These are phyloP conservation scores for Phytophthora agathidicida DNA, from an alignment of 352 stramenopile genomes.

Conservation along the genomic window DNA sequence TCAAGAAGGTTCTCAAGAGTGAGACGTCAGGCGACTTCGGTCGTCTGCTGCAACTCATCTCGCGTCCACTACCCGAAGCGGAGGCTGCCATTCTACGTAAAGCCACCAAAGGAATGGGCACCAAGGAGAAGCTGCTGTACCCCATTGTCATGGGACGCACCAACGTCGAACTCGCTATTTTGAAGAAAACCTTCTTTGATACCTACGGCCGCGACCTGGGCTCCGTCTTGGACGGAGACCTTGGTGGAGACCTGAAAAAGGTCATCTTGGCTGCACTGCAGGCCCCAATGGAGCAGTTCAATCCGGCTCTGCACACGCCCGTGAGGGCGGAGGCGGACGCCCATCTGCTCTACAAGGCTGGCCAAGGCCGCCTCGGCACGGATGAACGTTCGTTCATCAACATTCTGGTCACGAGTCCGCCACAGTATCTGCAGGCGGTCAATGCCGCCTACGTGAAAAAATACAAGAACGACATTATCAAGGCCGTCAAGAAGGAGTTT, in stretches of 20 bases:
- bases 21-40: conserved; percentile 72
- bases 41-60: conserved; percentile 65
- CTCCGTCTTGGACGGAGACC: conserved; percentile 59
- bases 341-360: conserved; percentile 69
- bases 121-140: conserved; percentile 76
- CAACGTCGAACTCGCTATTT: conserved; percentile 73
- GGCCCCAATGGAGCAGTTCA: conserved; percentile 54
- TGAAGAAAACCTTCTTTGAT: conserved; percentile 84
- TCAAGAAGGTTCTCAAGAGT: conserved; percentile 67
- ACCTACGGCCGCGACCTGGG: conserved; percentile 64
- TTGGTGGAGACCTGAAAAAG: conserved; percentile 78
- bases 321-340: conserved; percentile 65
- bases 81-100: conserved; percentile 68
- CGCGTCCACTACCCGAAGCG: conserved; percentile 58
- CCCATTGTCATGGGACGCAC: conserved; percentile 72
- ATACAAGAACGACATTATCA: conserved; percentile 67
- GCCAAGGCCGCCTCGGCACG: conserved; percentile 70
- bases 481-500: conserved; percentile 79
- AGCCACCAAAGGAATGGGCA: conserved; percentile 75
- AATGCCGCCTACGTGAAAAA: conserved; percentile 64
- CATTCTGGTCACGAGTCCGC: conserved; percentile 52
- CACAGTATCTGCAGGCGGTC: conserved; percentile 62
- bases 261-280: conserved; percentile 76
- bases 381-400: conserved; percentile 72
- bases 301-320: conserved; percentile 61